Evolutionary conservation across 108 stramenopile species (phyloP).

Genomic region (Nitzschia palea): DNA sequence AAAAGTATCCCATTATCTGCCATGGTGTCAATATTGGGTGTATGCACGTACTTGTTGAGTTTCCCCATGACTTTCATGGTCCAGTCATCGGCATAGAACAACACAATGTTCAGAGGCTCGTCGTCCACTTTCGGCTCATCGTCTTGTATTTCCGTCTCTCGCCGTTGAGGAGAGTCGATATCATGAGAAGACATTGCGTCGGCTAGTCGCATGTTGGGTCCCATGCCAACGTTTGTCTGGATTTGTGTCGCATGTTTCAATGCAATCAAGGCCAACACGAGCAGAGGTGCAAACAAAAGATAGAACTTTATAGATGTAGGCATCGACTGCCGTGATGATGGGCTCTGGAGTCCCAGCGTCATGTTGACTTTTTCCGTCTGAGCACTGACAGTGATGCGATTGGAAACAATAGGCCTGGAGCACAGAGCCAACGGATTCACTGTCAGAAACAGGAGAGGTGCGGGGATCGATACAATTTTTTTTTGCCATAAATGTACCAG

Average conservation of each 20-base stretch:
- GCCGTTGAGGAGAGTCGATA: background rate
- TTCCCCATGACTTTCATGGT: constrained; percentile 40
- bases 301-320: background rate
- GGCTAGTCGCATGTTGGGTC: background rate
- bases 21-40: constrained; percentile 67
- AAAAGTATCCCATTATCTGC: constrained; percentile 73
- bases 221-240: background rate
- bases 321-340: background rate
- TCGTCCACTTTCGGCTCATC: constrained; percentile 16
- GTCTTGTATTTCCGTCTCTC: constrained; percentile 21
- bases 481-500: too few species aligned
- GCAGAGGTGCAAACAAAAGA: background rate
- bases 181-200: background rate
- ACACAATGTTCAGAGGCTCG: constrained; percentile 47
- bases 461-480: too few species aligned
- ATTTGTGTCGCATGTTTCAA: background rate
- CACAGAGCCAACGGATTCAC: too few species aligned
- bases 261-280: background rate
- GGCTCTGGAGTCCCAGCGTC: background rate
- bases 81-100: constrained; percentile 71
- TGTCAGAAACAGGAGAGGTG: too few species aligned
- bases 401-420: too few species aligned
- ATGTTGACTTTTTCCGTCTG: too few species aligned
- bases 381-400: too few species aligned
- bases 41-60: constrained; percentile 34